A percentile compares a stretch with the other conserved stretches of the same genome.
These are phyloP conservation scores for Aspergillus campestris DNA, from an alignment of 495 filamentous ascomycete genomes.

Conservation along the genomic window DNA sequence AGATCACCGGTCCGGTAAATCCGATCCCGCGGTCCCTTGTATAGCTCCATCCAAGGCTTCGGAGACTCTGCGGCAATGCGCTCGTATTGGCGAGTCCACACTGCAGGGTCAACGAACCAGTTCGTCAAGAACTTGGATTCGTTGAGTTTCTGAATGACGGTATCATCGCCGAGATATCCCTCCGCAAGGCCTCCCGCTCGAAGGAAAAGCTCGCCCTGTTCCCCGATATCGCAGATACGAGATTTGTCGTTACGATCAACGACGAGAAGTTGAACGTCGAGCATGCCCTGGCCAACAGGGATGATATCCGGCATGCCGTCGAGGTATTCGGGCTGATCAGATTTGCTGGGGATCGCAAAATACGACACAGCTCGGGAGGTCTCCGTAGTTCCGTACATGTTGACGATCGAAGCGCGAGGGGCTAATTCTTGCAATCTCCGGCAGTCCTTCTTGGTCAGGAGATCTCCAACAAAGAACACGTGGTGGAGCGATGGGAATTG, in stretches of 20 bases:
- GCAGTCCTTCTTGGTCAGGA: constrained; percentile 82
- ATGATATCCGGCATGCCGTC: constrained; percentile 71
- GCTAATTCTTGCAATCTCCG: constrained; percentile 69
- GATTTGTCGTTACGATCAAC: constrained; percentile 70
- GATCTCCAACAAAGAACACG: constrained; percentile 91
- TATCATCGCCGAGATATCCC: constrained; percentile 61
- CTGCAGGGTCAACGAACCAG: constrained; percentile 74
- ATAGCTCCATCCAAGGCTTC: constrained; percentile 68
- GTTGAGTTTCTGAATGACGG: constrained; percentile 46
- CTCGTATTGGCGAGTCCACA: constrained; percentile 61
- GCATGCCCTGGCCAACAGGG: constrained; percentile 82
- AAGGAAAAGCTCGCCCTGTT: constrained; percentile 82
- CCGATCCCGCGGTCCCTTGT: constrained; percentile 76
- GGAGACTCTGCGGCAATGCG: constrained; percentile 17
- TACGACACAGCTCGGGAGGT: constrained; percentile 82
- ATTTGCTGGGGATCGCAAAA: constrained; percentile 70
- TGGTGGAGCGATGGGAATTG: constrained; percentile 70
- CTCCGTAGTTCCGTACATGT: constrained; percentile 92
- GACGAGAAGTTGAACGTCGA: constrained; percentile 86
- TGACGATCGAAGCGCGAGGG: constrained; percentile 38
- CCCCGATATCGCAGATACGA: constrained; percentile 68
- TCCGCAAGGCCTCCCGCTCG: constrained; percentile 85
- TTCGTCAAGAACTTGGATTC: constrained; percentile 77
- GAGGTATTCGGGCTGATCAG: constrained; percentile 57
- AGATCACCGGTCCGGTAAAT: constrained; percentile 81